Percentiles rank a stretch among this genome's conserved stretches.
phyloP scores from a whole-genome alignment of 73 alveolate species.

The Stentor coeruleus region DNA sequence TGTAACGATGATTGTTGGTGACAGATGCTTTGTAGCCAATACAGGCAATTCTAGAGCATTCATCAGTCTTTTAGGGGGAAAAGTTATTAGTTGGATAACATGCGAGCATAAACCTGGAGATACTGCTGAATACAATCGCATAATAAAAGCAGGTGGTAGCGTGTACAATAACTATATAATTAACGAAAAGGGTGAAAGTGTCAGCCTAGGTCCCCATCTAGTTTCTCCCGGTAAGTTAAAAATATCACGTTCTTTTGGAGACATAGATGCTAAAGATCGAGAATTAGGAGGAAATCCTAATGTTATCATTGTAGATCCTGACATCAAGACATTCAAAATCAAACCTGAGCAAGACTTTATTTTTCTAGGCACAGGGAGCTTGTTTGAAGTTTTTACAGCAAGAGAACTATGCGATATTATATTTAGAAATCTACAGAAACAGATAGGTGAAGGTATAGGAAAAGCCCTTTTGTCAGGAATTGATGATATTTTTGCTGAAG shows the following conservation, averaged over 20 bases:
- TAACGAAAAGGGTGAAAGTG: too few species aligned
- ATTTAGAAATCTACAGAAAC: too few species aligned
- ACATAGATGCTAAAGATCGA: constrained; percentile 72
- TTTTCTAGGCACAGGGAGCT: constrained; percentile 31
- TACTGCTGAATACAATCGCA: constrained; percentile 62
- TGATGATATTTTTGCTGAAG: too few species aligned
- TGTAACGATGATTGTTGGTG: constrained; percentile 47
- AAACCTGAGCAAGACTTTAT: constrained; percentile 35
- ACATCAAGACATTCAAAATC: constrained; percentile 50
- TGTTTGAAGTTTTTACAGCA: too few species aligned
- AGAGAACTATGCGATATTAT: too few species aligned
- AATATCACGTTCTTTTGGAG: constrained; percentile 82
- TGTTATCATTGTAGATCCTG: constrained; percentile 76
- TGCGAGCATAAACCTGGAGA: constrained; percentile 80
- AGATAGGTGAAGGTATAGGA: too few species aligned
- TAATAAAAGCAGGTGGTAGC: constrained; percentile 64
- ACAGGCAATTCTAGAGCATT: constrained; percentile 80
- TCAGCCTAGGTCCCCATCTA: too few species aligned
- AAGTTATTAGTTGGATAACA: constrained; percentile 44
- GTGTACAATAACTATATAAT: too few species aligned
- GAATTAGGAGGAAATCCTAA: constrained; percentile 62
- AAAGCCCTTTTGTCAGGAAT: too few species aligned
- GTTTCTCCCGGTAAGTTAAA: constrained; percentile 60
- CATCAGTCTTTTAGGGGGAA: constrained; percentile 46
- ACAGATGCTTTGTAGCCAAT: constrained; percentile 70